Evolutionary conservation across 257 asterid species (phyloP).

Genomic region (Gardenia jasminoides): DNA sequence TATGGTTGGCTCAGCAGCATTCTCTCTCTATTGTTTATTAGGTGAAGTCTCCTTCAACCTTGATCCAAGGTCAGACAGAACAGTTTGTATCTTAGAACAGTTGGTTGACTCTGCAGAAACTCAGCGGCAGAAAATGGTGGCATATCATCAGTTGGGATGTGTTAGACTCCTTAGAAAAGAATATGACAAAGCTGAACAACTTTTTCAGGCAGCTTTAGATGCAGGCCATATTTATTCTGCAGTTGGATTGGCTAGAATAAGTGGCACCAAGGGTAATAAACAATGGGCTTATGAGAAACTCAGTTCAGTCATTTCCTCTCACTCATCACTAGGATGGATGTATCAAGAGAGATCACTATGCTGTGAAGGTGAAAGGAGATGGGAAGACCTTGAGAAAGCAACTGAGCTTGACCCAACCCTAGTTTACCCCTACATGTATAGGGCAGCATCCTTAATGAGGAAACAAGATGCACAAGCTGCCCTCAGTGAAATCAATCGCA

Average conservation of each 20-base stretch:
- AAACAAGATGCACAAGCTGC: conserved; percentile 72
- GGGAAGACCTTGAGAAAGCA: conserved; percentile 75
- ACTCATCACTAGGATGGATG: conserved; percentile 92
- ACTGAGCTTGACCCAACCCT: conserved; percentile 93
- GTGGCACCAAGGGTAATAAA: conserved; percentile 50
- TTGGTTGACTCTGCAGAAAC: conserved; percentile 62
- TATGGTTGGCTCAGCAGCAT: conserved; percentile 73
- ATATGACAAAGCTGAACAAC: conserved; percentile 61
- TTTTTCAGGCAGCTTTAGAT: conserved; percentile 64
- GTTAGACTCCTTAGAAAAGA: conserved; percentile 65
- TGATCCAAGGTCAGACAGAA: conserved; percentile 68
- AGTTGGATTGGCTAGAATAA: conserved; percentile 74
- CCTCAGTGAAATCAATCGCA: conserved; percentile 76
- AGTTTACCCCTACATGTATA: conserved; percentile 92
- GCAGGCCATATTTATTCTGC: conserved; percentile 83
- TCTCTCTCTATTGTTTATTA: conserved; percentile 77
- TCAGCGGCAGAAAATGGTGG: conserved; percentile 66
- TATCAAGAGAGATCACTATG: conserved; percentile 90
- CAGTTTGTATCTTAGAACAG: conserved; percentile 61
- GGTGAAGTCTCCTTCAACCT: conserved; percentile 74
- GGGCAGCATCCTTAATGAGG: conserved; percentile 94
- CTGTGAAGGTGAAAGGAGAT: conserved; percentile 54
- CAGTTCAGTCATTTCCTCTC: conserved; percentile 60
- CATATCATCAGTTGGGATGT: conserved; percentile 83
- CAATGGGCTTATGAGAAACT: conserved; percentile 58